Base-by-base conservation (phyloP, 2,329 filamentous ascomycete species). In the Alternaria infectoria region DNA sequence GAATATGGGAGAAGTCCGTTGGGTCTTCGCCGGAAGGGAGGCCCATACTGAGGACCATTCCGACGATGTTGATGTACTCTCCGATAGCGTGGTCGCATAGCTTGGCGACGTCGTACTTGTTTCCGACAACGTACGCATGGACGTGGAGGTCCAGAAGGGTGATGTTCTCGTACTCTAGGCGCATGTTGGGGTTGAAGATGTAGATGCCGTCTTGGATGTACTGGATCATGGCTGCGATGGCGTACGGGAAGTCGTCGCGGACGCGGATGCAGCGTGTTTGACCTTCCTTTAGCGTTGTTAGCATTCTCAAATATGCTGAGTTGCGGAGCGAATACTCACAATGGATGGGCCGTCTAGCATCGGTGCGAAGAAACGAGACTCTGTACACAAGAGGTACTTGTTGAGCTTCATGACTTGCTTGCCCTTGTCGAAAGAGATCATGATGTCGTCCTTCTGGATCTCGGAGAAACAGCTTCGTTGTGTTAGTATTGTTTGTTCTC, bases 81-180 rank as follows among this genome's bases (percentile, higher is more conserved):
- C 25, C 43, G 5, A 67, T 54, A 6, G 68, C 67, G 45, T 66
- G 57, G 2, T 61, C 28, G 40, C 54, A 56, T 21, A 77, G 55
- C 6, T 36, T 23, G 6, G 57, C 32, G 10, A 76, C 19, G 5
- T 58, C 43, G 55, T 77, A 77, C 44, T 74, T 74, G 44, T 17
- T 57, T 11, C 67, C 69, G 6, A 64, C 52, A 26, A 71, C 40
- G 64, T 76, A 76, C n/a, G 62, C 62, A 43, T 75, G 74, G 15
- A 76, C 44, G 52, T 76, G 70, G 1, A 71, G 60, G 52, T 77
- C 74, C 3, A 74, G 65, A 32, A 68, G 55, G 8, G 70, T 74
- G 43, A 72, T 63, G 23, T 61, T 45, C 8, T 69, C 69, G 28
- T 66, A 63, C 13, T 67, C 17, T 6, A 21, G 17, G 17, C 44